Evolutionary conservation across 2,329 filamentous ascomycete species (phyloP), one percentile per base, ranked within the genome.

Genomic region (Zasmidium citrigriseum): DNA sequence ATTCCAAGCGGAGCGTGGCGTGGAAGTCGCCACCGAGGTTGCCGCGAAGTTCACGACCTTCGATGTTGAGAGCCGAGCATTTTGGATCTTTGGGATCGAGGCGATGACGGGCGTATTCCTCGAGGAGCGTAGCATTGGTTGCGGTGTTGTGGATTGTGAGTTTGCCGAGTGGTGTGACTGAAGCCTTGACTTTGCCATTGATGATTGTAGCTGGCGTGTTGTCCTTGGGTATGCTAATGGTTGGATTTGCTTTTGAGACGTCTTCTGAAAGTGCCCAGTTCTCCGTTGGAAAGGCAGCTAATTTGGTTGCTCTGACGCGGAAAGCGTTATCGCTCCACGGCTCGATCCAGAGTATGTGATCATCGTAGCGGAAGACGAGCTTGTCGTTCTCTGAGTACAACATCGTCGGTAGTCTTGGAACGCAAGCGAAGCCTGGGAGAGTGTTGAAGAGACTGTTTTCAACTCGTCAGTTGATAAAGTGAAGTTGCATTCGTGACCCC

Each of bases 1-100:
- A 82, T 68, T 88, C 86, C 54, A 88, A 80, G 0, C 86, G 77
- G 63, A 81, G 75, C 0, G 83, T 87, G 9, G 88, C 73, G 53
- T 84, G 80, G 65, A 83, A 87, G 55, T 83, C 78, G 1, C 76
- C 73, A 4, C 83, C 83, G 0, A 78, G 71, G 2, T 81, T 78
- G 0, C 83, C 79, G 52, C 78, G 78, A 67, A 86, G 84, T 67
- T 87, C 84, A 18, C 85, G 81, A 1, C 83, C 82, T 59, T 84
- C 77, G 18, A 87, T 73, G 9, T 80, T 73, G 1, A 88, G 72
- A 0, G 85, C 80, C 61, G 82, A 85, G 70, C 81, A 83, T 68
- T 86, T 86, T 0, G 84, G 82, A 62, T 87, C 84, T 4, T 69
- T 67, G 2, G 80, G 73, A 59, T 87, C 82, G 25, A 69, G 66